Evolutionary conservation across 345 rosid species (phyloP).

Genomic region (Lenwebbia sp.): DNA sequence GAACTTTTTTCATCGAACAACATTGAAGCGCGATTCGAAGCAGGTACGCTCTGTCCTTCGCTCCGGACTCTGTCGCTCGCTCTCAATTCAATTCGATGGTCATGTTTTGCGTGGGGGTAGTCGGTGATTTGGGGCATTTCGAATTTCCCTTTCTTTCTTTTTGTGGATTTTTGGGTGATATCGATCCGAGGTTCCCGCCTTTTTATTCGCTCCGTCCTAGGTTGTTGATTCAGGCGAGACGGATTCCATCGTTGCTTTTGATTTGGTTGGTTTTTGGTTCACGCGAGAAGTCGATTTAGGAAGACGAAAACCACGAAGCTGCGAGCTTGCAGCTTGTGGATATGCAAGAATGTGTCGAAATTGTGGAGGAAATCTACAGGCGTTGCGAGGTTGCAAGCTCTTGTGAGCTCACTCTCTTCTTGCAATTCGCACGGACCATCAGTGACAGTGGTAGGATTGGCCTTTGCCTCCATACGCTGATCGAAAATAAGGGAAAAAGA

Average conservation of each 20-base stretch:
- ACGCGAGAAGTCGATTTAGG: background rate
- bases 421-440: background rate
- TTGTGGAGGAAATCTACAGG: background rate
- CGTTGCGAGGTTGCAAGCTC: background rate
- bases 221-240: background rate
- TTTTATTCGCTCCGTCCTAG: background rate
- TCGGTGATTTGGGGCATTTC: background rate
- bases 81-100: background rate
- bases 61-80: background rate
- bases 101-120: background rate
- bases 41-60: background rate
- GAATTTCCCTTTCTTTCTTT: fast-evolving
- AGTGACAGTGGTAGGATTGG: background rate
- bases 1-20: fast-evolving
- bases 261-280: fast-evolving
- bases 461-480: background rate
- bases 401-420: background rate
- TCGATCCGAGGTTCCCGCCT: too few species aligned
- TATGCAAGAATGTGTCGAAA: background rate
- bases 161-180: too few species aligned
- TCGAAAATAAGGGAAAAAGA: background rate
- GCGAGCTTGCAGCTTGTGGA: background rate
- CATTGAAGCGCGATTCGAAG: background rate
- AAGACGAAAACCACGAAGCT: background rate
- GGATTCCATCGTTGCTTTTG: fast-evolving